These are phyloP conservation scores for Rhododendron molle DNA, from an alignment of 148 eudicot species.

Conservation along the genomic window DNA sequence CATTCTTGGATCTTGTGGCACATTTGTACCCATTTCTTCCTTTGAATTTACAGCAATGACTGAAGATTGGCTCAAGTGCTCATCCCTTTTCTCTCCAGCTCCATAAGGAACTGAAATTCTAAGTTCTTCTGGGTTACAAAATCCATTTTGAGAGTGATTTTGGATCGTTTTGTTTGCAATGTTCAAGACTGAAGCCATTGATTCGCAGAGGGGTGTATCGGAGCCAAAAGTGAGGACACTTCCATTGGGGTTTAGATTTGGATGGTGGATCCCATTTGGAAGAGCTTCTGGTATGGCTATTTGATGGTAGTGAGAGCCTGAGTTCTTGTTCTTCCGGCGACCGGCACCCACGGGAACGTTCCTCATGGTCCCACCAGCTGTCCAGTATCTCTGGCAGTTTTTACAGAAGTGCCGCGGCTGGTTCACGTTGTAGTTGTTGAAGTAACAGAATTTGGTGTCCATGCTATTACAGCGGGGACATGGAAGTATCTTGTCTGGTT, in stretches of 20 bases:
- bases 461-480: conserved; percentile 77
- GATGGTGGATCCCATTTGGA: conserved; percentile 36
- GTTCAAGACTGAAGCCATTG: conserved; percentile 47
- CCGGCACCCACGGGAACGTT: conserved; percentile 77
- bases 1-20: conserved; percentile 12
- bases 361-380: conserved; percentile 82
- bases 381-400: conserved; percentile 83
- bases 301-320: conserved; percentile 34
- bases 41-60: conserved; percentile 19
- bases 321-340: conserved; percentile 59
- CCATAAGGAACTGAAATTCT: conserved; percentile 10
- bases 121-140: conserved; percentile 26
- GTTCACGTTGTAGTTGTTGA: conserved; percentile 70
- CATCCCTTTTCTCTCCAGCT: conserved; percentile 25
- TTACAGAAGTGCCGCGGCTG: conserved; percentile 78
- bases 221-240: conserved; percentile 43
- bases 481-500: conserved; percentile 66
- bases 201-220: conserved; percentile 48
- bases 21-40: conserved; percentile 14
- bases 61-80: conserved; percentile 25
- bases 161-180: conserved; percentile 30
- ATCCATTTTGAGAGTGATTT: conserved; percentile 22
- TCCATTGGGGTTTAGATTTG: conserved; percentile 30
- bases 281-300: conserved; percentile 35
- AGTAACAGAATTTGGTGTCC: conserved; percentile 85